These are phyloP conservation scores for Fusarium protoensiforme DNA, from an alignment of 2,329 filamentous ascomycete genomes.

Conservation along the genomic window DNA sequence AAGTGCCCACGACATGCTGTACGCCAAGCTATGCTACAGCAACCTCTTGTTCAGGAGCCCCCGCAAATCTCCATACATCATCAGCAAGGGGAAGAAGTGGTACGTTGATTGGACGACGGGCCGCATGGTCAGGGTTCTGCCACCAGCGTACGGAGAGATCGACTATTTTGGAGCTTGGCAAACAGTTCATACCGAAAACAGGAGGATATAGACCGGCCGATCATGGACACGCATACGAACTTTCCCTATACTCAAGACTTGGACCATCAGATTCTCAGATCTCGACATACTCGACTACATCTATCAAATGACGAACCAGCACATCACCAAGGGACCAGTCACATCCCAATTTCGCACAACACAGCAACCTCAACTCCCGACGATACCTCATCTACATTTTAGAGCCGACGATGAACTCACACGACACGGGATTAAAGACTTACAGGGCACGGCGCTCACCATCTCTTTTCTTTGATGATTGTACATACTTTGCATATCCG, in stretches of 20 bases:
- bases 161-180: constrained; percentile 63
- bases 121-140: constrained; percentile 63
- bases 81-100: constrained; percentile 68
- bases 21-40: constrained; percentile 70
- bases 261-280: not conserved
- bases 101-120: constrained; percentile 69
- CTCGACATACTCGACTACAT: not conserved
- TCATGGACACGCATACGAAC: constrained; percentile 6
- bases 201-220: constrained; percentile 50
- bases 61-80: constrained; percentile 67
- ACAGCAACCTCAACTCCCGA: constrained; percentile 1
- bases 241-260: not conserved
- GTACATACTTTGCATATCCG: constrained; percentile 40
- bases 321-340: constrained; percentile 7
- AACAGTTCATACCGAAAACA: constrained; percentile 61
- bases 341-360: constrained; percentile 11
- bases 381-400: constrained; percentile 14
- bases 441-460: not conserved
- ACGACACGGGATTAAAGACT: not conserved
- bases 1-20: constrained; percentile 66
- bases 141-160: constrained; percentile 65
- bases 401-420: constrained; percentile 6
- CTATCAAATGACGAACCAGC: not conserved
- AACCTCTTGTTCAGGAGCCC: constrained; percentile 67
- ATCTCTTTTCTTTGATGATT: constrained; percentile 25